Percentiles rank a stretch among this genome's conserved stretches.
phyloP scores from a whole-genome alignment of 169 alveolate genomes.

The Plasmodium yoelii region DNA sequence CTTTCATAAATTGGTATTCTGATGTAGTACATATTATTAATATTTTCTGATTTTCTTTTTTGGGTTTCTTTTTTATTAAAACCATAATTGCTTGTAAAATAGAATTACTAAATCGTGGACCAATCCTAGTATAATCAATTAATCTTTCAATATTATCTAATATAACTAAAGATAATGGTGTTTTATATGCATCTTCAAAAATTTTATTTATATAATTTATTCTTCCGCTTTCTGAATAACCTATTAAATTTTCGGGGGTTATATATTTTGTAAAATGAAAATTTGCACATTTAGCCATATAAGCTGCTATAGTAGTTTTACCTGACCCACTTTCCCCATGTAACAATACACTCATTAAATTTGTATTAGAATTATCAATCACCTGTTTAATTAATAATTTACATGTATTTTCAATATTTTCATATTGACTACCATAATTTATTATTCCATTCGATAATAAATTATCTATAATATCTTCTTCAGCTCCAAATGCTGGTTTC shows the following conservation, averaged over 20 bases:
- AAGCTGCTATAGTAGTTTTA: conserved; percentile 98
- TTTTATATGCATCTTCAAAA: conserved; percentile 99
- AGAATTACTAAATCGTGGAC: conserved; percentile 97
- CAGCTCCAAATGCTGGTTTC: conserved; percentile 97
- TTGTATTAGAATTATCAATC: conserved; percentile 89
- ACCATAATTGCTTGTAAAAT: conserved; percentile 96
- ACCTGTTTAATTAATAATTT: conserved; percentile 83
- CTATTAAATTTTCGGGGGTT: conserved; percentile 97
- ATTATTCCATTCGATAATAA: conserved; percentile 93
- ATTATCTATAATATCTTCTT: conserved; percentile 80
- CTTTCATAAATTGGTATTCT: conserved; percentile 89
- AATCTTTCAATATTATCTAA: conserved; percentile 98
- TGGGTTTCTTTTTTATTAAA: conserved; percentile 96
- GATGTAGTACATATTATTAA: conserved; percentile 98
- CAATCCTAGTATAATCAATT: conserved; percentile 97
- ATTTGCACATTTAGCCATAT: conserved; percentile 93
- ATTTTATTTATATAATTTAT: conserved; percentile 92
- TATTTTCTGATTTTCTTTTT: conserved; percentile 93
- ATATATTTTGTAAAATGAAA: conserved; percentile 97
- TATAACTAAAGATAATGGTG: conserved; percentile 94
- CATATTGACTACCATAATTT: conserved; percentile 92
- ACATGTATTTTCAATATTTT: conserved; percentile 87
- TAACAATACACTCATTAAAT: conserved; percentile 93
- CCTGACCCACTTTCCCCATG: conserved; percentile 98
- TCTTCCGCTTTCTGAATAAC: conserved; percentile 92